These are phyloP conservation scores for Podospora didyma DNA, from an alignment of 495 filamentous ascomycete genomes.

Conservation along the genomic window DNA sequence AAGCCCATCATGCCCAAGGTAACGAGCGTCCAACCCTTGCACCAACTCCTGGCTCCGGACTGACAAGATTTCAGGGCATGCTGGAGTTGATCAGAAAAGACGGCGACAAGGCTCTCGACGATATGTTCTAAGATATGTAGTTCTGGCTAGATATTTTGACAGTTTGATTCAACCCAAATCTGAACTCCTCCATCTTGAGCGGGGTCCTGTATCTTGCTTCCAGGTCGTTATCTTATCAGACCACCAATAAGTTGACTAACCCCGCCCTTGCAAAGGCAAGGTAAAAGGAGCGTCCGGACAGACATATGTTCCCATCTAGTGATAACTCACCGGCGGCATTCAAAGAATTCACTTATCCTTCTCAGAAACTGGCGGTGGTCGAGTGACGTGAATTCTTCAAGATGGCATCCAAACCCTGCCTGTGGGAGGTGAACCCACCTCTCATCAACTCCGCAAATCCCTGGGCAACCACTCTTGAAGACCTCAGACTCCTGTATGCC, in stretches of 20 bases:
- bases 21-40: constrained; percentile 19
- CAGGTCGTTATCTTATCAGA: too few relatives aligned
- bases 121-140: constrained; percentile 60
- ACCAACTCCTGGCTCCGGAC: background rate
- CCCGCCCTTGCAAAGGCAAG: background rate
- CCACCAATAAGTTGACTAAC: background rate
- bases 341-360: too few relatives aligned
- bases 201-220: too few relatives aligned
- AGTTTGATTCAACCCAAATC: too few relatives aligned
- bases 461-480: constrained; percentile 60
- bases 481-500: constrained; percentile 52
- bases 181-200: too few relatives aligned
- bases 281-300: too few relatives aligned
- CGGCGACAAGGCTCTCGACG: constrained; percentile 84
- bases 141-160: background rate
- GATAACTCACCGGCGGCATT: too few relatives aligned
- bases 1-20: constrained; percentile 88
- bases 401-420: constrained; percentile 19
- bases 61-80: constrained; percentile 66
- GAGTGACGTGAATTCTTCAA: background rate
- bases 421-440: constrained; percentile 53
- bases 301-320: too few relatives aligned
- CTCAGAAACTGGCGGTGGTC: background rate
- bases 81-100: constrained; percentile 89
- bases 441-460: constrained; percentile 67